Evolutionary conservation across 2,329 filamentous ascomycete genomes (phyloP), one percentile per base, ranked within the genome.

Genomic region (Penicillium sp.): DNA sequence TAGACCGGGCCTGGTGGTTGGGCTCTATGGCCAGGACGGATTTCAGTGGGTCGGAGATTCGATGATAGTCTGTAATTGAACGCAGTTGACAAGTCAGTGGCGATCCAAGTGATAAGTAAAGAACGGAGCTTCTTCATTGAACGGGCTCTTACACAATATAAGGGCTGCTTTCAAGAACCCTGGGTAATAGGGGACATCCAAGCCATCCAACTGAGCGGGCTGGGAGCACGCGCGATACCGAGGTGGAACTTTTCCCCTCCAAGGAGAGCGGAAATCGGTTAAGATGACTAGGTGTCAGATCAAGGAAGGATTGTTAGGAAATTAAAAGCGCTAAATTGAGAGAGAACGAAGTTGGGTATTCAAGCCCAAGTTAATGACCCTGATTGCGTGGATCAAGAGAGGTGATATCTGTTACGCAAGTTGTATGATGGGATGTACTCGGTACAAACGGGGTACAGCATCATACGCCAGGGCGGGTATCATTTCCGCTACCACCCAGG

Each of bases 1-100:
- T 91, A 71, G 89, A 86, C 89, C 89, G 73, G 89, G 88, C 86
- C 80, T 78, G 86, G 87, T 57, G 57, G 41, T 42, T 57, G 57
- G 48, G 62, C 57, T 57, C 62, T 66, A 56, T 50, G 49, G 59
- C 52, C 50, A 37, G 58, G 56, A 54, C n/a, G 49, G 50, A 55
- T 50, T 54, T 62, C 46, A 50, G 50, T 51, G 54, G 58, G 29
- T 60, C 37, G 57, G 42, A 50, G 49, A 53, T 59, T 59, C 37
- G 56, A 54, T 54, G 50, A 37, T 48, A 49, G 19, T 50, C 58
- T 49, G 49, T 52, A 57, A 55, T 54, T 62, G 58, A 58, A 27
- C 54, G 43, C 8, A 45, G 49, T 12, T 53, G 40, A 21, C 27
- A 58, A 53, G 53, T 65, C 35, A 66, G 61, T 41, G 31, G 45